Evolutionary conservation across 192 early-diverging fungal species (phyloP).

Genomic region (Backusella parvicylindrica): DNA sequence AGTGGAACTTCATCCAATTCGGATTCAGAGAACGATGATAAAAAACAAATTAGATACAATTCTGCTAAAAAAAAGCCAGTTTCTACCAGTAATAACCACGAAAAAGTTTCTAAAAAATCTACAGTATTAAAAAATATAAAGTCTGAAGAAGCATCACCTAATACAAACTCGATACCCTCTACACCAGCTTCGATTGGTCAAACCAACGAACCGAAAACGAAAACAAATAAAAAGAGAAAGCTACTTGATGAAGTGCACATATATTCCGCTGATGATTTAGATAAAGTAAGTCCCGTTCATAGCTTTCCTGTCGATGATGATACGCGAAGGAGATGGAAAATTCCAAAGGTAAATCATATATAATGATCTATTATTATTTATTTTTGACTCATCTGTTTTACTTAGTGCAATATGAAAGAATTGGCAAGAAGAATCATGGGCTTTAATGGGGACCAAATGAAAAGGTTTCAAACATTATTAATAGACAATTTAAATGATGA

Average conservation of each 20-base stretch:
- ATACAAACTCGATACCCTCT: not conserved
- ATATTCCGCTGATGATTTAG: constrained; percentile 13
- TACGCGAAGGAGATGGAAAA: constrained; percentile 20
- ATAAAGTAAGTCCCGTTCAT: constrained; percentile 17
- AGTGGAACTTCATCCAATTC: not conserved
- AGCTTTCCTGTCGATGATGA: not conserved
- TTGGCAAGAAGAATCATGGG: constrained; percentile 8
- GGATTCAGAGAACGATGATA: not conserved
- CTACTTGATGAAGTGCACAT: constrained; percentile 8
- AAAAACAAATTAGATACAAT: not conserved
- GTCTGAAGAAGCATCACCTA: not conserved
- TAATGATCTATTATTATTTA: not conserved
- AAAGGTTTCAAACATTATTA: constrained; percentile 17
- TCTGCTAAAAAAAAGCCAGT: not conserved
- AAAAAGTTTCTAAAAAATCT: not conserved
- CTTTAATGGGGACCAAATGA: constrained; percentile 19
- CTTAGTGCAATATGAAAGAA: constrained; percentile 13
- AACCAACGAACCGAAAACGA: too few relatives aligned
- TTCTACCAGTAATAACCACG: not conserved
- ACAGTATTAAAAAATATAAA: not conserved
- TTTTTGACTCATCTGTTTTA: too few relatives aligned
- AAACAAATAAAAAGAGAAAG: not conserved
- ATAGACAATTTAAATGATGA: constrained; percentile 10
- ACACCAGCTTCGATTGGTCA: not conserved
- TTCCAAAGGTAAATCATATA: constrained; percentile 13